phyloP scores from a whole-genome alignment of 148 eudicot species.

The Dysphania ambrosioides region DNA sequence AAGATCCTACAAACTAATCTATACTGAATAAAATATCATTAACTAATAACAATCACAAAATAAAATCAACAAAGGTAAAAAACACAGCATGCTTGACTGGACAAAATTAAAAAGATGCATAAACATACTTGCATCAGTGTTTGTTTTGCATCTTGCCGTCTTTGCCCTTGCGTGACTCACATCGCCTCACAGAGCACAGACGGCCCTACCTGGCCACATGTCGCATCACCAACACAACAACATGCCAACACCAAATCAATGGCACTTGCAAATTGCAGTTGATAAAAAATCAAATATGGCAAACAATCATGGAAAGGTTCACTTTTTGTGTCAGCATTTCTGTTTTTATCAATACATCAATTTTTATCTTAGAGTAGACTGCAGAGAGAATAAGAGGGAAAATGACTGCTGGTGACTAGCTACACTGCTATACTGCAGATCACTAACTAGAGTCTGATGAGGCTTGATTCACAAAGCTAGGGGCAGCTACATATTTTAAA shows the following conservation, averaged over 20 bases:
- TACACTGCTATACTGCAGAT: no score
- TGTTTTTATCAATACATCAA: no score
- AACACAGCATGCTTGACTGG: no score
- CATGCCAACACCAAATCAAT: neutral
- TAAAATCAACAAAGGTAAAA: no score
- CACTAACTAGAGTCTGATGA: no score
- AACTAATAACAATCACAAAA: no score
- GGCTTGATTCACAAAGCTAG: no score
- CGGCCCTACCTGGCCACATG: neutral
- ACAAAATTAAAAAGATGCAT: neutral
- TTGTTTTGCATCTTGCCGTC: neutral
- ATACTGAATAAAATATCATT: no score
- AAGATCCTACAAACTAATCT: neutral
- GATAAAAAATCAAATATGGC: no score
- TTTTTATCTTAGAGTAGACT: neutral
- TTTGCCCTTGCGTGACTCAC: neutral
- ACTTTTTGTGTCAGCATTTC: no score
- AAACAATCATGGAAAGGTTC: neutral
- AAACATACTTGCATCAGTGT: neutral
- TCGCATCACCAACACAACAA: neutral
- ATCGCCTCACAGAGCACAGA: neutral
- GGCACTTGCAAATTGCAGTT: neutral
- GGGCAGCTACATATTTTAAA: no score
- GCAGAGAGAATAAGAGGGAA: neutral
- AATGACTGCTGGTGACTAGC: no score